These are phyloP conservation scores for Exophiala oligosperma DNA, from an alignment of 2,329 filamentous ascomycete species.

Conservation along the genomic window DNA sequence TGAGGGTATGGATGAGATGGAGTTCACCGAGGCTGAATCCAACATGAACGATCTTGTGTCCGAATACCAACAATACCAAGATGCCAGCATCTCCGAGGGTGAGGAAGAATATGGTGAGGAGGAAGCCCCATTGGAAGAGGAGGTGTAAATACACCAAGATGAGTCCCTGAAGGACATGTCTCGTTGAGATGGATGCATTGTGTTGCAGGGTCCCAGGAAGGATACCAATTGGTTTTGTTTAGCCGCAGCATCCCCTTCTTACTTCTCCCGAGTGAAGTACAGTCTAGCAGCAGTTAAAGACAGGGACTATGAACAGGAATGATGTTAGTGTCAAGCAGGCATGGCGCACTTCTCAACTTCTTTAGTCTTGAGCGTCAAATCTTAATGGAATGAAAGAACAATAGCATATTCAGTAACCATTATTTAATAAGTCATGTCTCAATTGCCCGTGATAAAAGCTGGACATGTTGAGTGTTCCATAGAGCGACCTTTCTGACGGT, in stretches of 20 bases:
- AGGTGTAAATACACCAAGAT: constrained; percentile 19
- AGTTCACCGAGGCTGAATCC: constrained; percentile 99
- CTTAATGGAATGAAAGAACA: constrained; percentile 1
- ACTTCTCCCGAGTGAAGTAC: constrained; percentile 9
- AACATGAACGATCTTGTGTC: constrained; percentile 99
- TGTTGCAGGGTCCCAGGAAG: constrained; percentile 6
- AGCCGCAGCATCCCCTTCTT: constrained; percentile 6
- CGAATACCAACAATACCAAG: constrained; percentile 99
- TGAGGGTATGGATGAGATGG: constrained; percentile 99
- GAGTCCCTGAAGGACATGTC: background rate
- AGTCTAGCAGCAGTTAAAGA: constrained; percentile 1
- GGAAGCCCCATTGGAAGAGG: constrained; percentile 25
- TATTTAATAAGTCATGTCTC: background rate
- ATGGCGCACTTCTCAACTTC: constrained; percentile 98
- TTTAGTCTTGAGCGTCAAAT: constrained; percentile 81
- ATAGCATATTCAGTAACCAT: background rate
- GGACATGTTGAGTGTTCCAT: background rate
- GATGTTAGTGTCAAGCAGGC: constrained; percentile 38
- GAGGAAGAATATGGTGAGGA: constrained; percentile 75
- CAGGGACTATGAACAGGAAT: constrained; percentile 2
- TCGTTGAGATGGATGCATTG: constrained; percentile 4
- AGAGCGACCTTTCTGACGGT: no score
- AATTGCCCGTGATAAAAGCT: background rate
- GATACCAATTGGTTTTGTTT: constrained; percentile 25
- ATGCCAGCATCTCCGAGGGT: constrained; percentile 93